Percentiles rank a stretch among this genome's conserved stretches.
These are phyloP conservation scores for Acanthamoeba triangularis DNA, from an alignment of 208 protist genomes.

Conservation along the genomic window DNA sequence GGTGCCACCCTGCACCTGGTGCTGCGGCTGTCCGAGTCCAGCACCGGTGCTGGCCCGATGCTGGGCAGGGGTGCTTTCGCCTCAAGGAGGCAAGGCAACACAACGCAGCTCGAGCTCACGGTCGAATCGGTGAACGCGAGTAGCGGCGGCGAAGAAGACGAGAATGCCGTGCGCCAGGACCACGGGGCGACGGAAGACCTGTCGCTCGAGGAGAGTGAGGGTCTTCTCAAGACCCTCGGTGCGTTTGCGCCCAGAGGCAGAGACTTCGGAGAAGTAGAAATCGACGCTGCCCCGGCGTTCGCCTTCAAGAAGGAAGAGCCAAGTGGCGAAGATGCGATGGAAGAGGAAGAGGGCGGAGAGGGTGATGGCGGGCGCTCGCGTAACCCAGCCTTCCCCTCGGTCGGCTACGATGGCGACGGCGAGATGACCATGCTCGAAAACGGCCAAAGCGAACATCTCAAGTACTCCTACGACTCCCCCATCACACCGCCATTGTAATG, in stretches of 20 bases:
- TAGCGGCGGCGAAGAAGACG: neutral
- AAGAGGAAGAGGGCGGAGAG: neutral
- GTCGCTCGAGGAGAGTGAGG: neutral
- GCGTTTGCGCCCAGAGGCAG: neutral
- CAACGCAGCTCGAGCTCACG: neutral
- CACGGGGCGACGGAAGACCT: neutral
- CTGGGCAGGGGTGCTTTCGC: neutral
- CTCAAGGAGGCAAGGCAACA: neutral
- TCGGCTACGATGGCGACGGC: neutral
- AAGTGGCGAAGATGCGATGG: neutral
- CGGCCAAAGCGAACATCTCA: neutral
- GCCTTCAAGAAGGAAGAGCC: neutral
- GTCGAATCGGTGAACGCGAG: neutral
- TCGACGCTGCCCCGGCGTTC: neutral
- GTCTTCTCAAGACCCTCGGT: neutral
- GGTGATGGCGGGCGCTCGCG: neutral
- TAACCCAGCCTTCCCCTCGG: neutral
- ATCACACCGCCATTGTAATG: neutral
- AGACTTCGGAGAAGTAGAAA: neutral
- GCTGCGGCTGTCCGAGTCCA: neutral
- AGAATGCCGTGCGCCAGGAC: neutral
- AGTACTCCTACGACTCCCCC: neutral
- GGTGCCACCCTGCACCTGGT: slow-evolving; percentile 1
- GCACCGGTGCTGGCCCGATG: neutral
- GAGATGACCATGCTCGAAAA: neutral